Base-by-base conservation (phyloP, 257 asterid species). In the Orobanche coerulescens region DNA sequence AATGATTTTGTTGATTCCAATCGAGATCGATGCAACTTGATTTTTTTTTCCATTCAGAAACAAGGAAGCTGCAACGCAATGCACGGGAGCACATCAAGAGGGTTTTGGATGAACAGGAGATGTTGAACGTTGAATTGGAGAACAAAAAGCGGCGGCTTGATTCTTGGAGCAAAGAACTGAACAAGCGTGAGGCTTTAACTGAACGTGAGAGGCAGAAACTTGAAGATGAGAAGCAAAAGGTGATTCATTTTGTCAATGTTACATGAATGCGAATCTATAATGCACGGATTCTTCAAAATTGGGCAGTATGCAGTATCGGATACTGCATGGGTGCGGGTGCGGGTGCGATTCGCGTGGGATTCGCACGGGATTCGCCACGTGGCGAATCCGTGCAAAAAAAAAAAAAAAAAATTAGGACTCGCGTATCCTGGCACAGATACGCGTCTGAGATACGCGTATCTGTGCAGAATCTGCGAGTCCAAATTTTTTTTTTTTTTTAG, bases 181-280 rank as follows among this genome's bases (percentile, higher is more conserved):
- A 84, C 55, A 79, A 75, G 63, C 83, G 94, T 20, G 96, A 92
- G 73, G 73, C 90, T 9, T 51, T 76, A 22, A 84, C 88, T 37
- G 93, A 82, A 65, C 78, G 84, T 10, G 95, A 86, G 71, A 84
- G 84, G 52, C 85, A 64, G 37, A 85, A 80, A 71, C 90, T 84
- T 64, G 98, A 88, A n/a, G 93, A 80, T 63, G 95, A 91, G 69
- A 91, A 82, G 57, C 52, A 30, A 56, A 79, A 80, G 96, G 96
- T 86, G 37, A 54, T 37, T 65, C 23, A 5, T 37, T 23, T 37
- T 23, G 54, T 8, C 13, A 9, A 28, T 12, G 4, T 19, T 47
- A 7, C 11, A 30, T 44, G 60, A 26, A 18, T 31, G 26, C 47
- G 8, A 16, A 25, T n/a, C n/a, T n/a, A n/a, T 18, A 47, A 18